A percentile compares a stretch with the other conserved stretches of the same genome.
phyloP scores from a whole-genome alignment of 768 basidiomycete genomes.

The Podaxis carcinomalis region DNA sequence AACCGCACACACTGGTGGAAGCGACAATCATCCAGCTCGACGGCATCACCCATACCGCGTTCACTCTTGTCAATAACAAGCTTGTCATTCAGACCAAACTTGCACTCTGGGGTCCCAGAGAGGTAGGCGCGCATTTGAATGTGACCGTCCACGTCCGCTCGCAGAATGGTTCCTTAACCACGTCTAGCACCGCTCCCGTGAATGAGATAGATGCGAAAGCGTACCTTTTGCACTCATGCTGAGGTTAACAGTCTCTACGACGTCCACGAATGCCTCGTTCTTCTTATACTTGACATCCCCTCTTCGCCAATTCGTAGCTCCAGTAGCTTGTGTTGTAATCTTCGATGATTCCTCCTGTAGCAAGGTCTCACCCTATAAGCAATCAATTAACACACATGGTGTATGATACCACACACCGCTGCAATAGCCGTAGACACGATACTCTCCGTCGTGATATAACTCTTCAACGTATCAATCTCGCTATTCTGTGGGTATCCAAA shows the following conservation, averaged over 20 bases:
- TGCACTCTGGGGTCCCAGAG: conserved; percentile 96
- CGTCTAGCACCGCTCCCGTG: background rate
- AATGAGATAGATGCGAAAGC: conserved; percentile 12
- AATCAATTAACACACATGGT: background rate
- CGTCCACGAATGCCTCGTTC: conserved; percentile 99
- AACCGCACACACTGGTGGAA: conserved; percentile 98
- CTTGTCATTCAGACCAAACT: conserved; percentile 98
- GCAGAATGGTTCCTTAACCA: conserved; percentile 69
- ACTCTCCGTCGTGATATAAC: conserved; percentile 97
- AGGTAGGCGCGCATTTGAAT: conserved; percentile 98
- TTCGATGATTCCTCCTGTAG: conserved; percentile 92
- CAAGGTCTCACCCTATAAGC: background rate
- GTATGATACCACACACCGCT: conserved; percentile 46
- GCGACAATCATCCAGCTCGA: conserved; percentile 96
- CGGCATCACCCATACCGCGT: conserved; percentile 66
- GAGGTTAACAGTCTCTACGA: conserved; percentile 93
- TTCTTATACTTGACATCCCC: conserved; percentile 98
- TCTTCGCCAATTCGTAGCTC: conserved; percentile 92
- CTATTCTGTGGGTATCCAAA: conserved; percentile 99
- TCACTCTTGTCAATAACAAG: conserved; percentile 90
- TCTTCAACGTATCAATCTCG: conserved; percentile 95
- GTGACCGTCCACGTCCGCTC: conserved; percentile 98
- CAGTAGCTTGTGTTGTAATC: conserved; percentile 96
- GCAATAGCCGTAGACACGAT: conserved; percentile 84
- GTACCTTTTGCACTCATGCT: conserved; percentile 96